Conservation (phyloP, 2,329 filamentous ascomycete genomes). For the Metarhizium brunneum region DNA sequence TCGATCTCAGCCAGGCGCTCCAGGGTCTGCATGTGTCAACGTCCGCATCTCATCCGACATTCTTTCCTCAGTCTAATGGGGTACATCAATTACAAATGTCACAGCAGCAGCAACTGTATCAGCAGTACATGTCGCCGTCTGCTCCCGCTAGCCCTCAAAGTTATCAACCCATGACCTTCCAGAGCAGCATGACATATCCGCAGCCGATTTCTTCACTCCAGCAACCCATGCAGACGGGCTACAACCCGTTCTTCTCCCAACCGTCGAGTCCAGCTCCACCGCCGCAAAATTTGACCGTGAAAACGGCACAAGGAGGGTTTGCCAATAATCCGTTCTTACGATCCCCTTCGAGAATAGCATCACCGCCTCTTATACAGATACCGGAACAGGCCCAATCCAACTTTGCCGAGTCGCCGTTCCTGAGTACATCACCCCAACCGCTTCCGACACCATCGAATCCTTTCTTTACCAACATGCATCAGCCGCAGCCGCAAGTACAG, state of each 20-base stretch:
- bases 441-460: constrained; percentile 25
- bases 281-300: constrained; percentile 31
- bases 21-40: constrained; percentile 62
- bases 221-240: constrained; percentile 31
- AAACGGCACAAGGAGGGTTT: constrained; percentile 25
- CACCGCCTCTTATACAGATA: constrained; percentile 40
- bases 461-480: constrained; percentile 24
- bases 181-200: constrained; percentile 34
- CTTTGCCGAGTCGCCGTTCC: constrained; percentile 35
- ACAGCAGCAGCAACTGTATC: constrained; percentile 12
- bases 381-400: constrained; percentile 41
- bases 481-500: constrained; percentile 13
- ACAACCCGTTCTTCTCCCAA: constrained; percentile 44
- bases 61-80: constrained; percentile 71
- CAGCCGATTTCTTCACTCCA: constrained; percentile 22
- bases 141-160: constrained; percentile 30
- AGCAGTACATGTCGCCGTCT: constrained; percentile 34
- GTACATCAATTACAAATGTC: constrained; percentile 18
- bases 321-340: constrained; percentile 40
- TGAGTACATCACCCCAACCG: constrained; percentile 19
- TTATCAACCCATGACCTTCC: constrained; percentile 30
- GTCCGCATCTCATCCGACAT: constrained; percentile 36
- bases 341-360: constrained; percentile 41
- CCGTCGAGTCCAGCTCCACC: constrained; percentile 20
- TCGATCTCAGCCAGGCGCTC: constrained; percentile 53